Evolutionary conservation across 805 yeast genomes (phyloP).

Genomic region (Starmerella floricola): DNA sequence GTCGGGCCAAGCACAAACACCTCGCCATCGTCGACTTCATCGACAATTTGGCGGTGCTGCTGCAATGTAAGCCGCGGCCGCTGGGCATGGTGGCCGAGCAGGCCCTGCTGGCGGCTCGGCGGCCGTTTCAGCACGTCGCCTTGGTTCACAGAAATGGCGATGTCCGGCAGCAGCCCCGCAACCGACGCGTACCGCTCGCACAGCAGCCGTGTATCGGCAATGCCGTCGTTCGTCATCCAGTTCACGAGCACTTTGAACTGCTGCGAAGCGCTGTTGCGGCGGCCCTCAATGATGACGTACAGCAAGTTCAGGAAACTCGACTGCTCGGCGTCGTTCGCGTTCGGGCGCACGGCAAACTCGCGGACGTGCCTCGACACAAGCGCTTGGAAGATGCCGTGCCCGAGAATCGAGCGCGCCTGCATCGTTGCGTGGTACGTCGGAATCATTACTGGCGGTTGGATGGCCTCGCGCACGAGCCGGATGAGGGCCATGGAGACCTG

Average conservation of each 20-base stretch:
- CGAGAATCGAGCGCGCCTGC: conserved; percentile 36
- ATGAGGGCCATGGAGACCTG: conserved; percentile 1
- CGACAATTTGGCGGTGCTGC: not conserved
- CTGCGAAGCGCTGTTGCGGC: not conserved
- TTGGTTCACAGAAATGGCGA: too few species aligned
- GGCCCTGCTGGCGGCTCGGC: not conserved
- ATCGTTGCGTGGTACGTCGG: not conserved
- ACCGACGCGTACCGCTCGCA: not conserved
- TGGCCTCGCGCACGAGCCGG: conserved; percentile 8
- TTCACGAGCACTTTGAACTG: not conserved
- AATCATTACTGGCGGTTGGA: not conserved
- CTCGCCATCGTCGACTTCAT: not conserved
- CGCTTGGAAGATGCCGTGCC: conserved; percentile 39
- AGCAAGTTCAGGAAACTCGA: conserved; percentile 62
- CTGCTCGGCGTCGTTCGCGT: conserved; percentile 50
- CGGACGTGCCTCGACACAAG: conserved; percentile 37
- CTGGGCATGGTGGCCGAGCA: conserved; percentile 1
- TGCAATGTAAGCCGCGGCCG: not conserved
- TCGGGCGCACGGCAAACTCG: conserved; percentile 32
- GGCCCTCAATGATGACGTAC: conserved; percentile 11
- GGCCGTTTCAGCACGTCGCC: not conserved
- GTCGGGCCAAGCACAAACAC: not conserved
- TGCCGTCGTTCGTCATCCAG: not conserved
- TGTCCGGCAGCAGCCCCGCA: not conserved
- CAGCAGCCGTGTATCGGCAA: not conserved